Evolutionary conservation across 1,284 basidiomycete species (phyloP), one percentile per base, ranked within the genome.

Genomic region (Cronartium quercuum): DNA sequence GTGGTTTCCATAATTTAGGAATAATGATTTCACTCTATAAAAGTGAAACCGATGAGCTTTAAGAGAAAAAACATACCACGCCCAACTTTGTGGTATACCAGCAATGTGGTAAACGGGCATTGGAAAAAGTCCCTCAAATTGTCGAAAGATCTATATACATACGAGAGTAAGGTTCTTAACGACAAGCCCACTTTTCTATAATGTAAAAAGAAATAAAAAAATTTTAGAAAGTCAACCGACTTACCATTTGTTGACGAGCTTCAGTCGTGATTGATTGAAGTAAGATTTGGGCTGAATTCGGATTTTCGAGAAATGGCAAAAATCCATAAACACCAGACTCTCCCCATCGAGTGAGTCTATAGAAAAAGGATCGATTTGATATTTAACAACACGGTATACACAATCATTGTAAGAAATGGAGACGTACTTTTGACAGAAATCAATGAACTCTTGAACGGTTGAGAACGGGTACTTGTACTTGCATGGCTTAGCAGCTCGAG

Each of bases 301-400:
- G 84, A 29, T 86, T 87, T 80, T 89, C 83, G 51, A 90, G 83
- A 78, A 88, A 87, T 57, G 86, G 83, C 24, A 88, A 80, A 82
- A 88, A 88, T 5, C 87, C 87, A 77, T 86, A 86, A 2, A 86
- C 84, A 24, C 88, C 88, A 1, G 86, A 85, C 79, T 90, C 88
- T 55, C 88, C 89, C 77, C 83, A 85, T 21, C 85, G 82, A 0
- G 85, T 86, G 24, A 85, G 77, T 81, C 83, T 70, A 10, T 51
- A 13, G 24, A 1, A 13, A 29, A 42, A 37, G 24, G 21, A 42
- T 24, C 5, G 6, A 21, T 41, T n/a, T 37, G 38, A 3, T 41
- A 64, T 38, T 3, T 10, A 37, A 13, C 34, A 40, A 64, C 18
- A 29, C 24, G 12, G 34, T 51, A 18, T 37, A 15, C 2, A 61